Evolutionary conservation across 805 yeast genomes (phyloP).

Genomic region (Ogataea nitratoaversa): DNA sequence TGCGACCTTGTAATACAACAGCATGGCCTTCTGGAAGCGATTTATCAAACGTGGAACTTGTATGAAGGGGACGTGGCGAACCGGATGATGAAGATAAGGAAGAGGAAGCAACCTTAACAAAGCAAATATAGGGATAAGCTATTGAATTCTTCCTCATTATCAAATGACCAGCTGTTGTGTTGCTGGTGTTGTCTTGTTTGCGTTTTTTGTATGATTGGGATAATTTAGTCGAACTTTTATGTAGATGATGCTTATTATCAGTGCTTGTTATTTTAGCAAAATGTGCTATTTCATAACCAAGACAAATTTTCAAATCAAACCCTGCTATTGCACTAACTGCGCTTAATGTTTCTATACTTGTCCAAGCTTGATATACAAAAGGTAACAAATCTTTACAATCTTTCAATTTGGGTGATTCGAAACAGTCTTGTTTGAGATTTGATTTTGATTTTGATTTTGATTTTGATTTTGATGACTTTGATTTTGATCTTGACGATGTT

Average conservation of each 20-base stretch:
- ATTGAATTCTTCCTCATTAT: slow-evolving; percentile 19
- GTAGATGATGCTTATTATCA: neutral
- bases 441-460: neutral
- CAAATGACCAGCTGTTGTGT: slow-evolving; percentile 1
- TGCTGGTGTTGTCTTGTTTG: neutral
- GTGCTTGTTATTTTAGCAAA: too few relatives aligned
- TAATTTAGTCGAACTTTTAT: neutral
- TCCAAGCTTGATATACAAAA: slow-evolving; percentile 51
- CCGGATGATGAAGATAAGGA: neutral
- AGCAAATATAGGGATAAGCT: slow-evolving; percentile 28
- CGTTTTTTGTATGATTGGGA: neutral
- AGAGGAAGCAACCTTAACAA: slow-evolving; percentile 14
- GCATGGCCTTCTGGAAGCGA: slow-evolving; percentile 35
- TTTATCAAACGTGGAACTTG: slow-evolving; percentile 1
- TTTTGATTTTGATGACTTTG: slow-evolving; percentile 1
- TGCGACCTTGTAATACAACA: slow-evolving; percentile 36
- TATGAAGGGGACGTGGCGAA: neutral
- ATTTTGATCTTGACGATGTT: slow-evolving; percentile 31
- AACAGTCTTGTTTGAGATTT: slow-evolving; percentile 2
- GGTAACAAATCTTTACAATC: slow-evolving; percentile 34
- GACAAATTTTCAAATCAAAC: slow-evolving; percentile 40
- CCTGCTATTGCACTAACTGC: slow-evolving; percentile 49
- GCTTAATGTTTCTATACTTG: slow-evolving; percentile 44
- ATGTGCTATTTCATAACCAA: slow-evolving; percentile 53
- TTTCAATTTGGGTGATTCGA: slow-evolving; percentile 27